Conservation (phyloP, 495 filamentous ascomycete genomes). For the Entonaema liquescens region DNA sequence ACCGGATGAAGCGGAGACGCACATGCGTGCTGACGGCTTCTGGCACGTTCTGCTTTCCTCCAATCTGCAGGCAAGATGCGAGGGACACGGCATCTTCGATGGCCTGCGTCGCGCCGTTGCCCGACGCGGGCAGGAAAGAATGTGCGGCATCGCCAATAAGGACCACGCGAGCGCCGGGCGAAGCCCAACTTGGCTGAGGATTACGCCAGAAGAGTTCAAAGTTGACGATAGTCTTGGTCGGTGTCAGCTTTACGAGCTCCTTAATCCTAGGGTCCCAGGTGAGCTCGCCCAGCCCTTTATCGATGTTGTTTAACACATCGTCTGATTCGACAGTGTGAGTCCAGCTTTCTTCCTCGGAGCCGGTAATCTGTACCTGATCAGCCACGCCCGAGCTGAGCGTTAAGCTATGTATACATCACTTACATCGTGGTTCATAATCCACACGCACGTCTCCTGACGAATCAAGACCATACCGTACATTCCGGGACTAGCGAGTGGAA, state of each 20-base stretch:
- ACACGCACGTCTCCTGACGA: conserved; percentile 60
- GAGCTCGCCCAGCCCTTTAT: conserved; percentile 51
- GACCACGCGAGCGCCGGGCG: conserved; percentile 65
- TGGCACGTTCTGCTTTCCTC: conserved; percentile 52
- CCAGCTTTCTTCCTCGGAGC: conserved; percentile 60
- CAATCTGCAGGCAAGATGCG: conserved; percentile 67
- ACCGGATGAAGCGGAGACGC: conserved; percentile 63
- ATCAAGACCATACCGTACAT: conserved; percentile 62
- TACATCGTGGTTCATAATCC: conserved; percentile 66
- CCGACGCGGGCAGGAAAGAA: conserved; percentile 72
- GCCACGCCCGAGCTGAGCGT: neutral
- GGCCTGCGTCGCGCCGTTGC: conserved; percentile 74
- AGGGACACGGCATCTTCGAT: conserved; percentile 74
- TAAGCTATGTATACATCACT: conserved; percentile 19
- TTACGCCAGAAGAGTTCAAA: conserved; percentile 75
- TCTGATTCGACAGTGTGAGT: conserved; percentile 60
- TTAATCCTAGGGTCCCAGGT: conserved; percentile 65
- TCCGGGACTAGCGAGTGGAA: conserved; percentile 47
- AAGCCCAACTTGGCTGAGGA: conserved; percentile 70
- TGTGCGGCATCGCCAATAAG: conserved; percentile 75
- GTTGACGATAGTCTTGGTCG: conserved; percentile 66
- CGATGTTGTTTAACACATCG: conserved; percentile 64
- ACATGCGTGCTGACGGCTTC: conserved; percentile 59
- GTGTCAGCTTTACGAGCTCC: conserved; percentile 65
- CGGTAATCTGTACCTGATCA: conserved; percentile 51